phyloP scores from a whole-genome alignment of 768 basidiomycete genomes.

The Dictyophora rubrovolvata region DNA sequence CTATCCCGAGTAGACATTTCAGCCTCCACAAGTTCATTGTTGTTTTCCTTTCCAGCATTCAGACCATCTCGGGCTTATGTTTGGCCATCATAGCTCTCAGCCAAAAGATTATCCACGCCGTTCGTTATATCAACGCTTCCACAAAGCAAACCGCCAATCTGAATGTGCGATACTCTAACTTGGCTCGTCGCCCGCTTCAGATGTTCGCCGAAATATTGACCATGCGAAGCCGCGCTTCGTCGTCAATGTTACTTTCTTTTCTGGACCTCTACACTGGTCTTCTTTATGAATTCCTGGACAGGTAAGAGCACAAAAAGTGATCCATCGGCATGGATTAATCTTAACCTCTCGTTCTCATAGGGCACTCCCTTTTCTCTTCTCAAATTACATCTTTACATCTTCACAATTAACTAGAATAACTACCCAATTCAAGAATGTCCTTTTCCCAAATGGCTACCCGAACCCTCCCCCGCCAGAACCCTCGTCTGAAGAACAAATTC shows the following conservation, averaged over 20 bases:
- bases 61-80: conserved; percentile 57
- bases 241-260: conserved; percentile 34
- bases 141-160: background rate
- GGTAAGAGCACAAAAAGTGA: conserved; percentile 25
- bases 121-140: conserved; percentile 44
- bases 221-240: conserved; percentile 38
- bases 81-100: conserved; percentile 44
- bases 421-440: conserved; percentile 48
- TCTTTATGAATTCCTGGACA: conserved; percentile 48
- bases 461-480: conserved; percentile 66
- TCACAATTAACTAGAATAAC: conserved; percentile 42
- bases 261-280: conserved; percentile 36
- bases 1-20: conserved; percentile 18
- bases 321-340: background rate
- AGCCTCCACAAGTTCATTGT: conserved; percentile 51
- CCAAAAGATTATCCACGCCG: conserved; percentile 53
- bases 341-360: conserved; percentile 24
- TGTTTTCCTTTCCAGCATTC: conserved; percentile 63
- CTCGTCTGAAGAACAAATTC: conserved; percentile 61
- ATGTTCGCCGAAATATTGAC: conserved; percentile 34
- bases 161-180: conserved; percentile 19
- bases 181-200: conserved; percentile 32
- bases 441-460: conserved; percentile 85
- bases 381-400: conserved; percentile 41
- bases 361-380: conserved; percentile 60